These are phyloP conservation scores for Sporothrix variecibatus DNA, from an alignment of 2,329 filamentous ascomycete species.

Conservation along the genomic window DNA sequence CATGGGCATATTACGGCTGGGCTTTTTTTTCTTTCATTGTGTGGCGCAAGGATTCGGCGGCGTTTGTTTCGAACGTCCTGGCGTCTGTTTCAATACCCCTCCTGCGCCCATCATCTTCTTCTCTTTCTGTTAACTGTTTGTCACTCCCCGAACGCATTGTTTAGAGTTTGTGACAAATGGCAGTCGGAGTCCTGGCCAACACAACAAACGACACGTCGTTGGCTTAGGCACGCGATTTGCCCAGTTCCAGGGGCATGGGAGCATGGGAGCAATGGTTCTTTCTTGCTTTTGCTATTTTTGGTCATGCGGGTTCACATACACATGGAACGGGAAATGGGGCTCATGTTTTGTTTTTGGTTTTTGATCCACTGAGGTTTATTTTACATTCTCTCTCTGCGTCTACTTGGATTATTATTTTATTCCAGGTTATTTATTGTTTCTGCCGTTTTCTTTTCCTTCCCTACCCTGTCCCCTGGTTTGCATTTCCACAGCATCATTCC, in stretches of 20 bases:
- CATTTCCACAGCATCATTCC: not conserved
- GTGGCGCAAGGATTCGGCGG: constrained; percentile 13
- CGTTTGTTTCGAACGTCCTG: not conserved
- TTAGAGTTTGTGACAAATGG: not conserved
- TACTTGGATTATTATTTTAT: not conserved
- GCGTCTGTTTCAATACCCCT: constrained; percentile 10
- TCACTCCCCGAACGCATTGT: not conserved
- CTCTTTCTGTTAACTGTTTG: not conserved
- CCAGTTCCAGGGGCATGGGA: not conserved
- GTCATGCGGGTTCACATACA: not conserved
- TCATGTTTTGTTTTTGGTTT: not conserved
- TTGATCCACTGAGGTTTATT: too few relatives aligned
- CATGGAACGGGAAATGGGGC: not conserved
- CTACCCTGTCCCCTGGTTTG: not conserved
- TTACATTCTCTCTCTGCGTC: not conserved
- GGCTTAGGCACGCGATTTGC: not conserved
- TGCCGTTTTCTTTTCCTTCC: not conserved
- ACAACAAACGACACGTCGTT: not conserved
- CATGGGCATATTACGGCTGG: not conserved
- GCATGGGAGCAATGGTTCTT: not conserved
- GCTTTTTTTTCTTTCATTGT: not conserved
- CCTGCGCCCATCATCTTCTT: not conserved
- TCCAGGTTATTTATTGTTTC: not conserved
- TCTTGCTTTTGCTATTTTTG: not conserved
- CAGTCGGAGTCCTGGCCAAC: not conserved